Evolutionary conservation across 305 asterid species (phyloP).

Genomic region (Euphrasia arctica): DNA sequence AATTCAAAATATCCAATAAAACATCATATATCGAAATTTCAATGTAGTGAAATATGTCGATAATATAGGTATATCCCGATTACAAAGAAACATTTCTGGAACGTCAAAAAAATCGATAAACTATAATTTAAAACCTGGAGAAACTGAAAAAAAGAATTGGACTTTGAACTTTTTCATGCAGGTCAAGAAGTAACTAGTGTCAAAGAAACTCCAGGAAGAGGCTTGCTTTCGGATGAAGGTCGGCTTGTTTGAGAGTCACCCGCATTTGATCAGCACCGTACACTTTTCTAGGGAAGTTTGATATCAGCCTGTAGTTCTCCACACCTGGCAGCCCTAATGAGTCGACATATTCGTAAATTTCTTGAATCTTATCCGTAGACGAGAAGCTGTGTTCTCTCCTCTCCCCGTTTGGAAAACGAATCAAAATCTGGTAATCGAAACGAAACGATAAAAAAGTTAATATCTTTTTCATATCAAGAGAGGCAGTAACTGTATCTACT

Average conservation of each 20-base stretch:
- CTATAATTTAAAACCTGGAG: not conserved
- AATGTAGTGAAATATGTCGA: too few relatives aligned
- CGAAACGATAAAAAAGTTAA: too few relatives aligned
- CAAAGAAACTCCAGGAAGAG: constrained; percentile 67
- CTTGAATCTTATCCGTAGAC: constrained; percentile 54
- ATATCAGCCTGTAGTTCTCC: constrained; percentile 60
- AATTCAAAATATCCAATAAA: too few relatives aligned
- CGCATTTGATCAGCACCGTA: constrained; percentile 66
- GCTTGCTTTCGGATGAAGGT: constrained; percentile 81
- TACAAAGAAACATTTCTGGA: not conserved
- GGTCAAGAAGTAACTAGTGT: not conserved
- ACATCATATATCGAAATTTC: too few relatives aligned
- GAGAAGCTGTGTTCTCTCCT: constrained; percentile 65
- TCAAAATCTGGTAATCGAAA: constrained; percentile 45
- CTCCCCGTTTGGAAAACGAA: constrained; percentile 86
- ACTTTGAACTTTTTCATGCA: not conserved
- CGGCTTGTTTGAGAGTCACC: constrained; percentile 57
- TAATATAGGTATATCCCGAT: too few relatives aligned
- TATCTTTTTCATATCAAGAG: too few relatives aligned
- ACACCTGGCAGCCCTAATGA: constrained; percentile 47
- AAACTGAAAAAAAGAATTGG: not conserved
- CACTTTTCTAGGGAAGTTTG: constrained; percentile 76
- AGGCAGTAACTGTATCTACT: too few relatives aligned
- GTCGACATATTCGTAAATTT: constrained; percentile 48
- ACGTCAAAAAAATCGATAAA: not conserved